Evolutionary conservation across 208 protist species (phyloP), one percentile per base, ranked within the genome.

Genomic region (Leishmania arabica): DNA sequence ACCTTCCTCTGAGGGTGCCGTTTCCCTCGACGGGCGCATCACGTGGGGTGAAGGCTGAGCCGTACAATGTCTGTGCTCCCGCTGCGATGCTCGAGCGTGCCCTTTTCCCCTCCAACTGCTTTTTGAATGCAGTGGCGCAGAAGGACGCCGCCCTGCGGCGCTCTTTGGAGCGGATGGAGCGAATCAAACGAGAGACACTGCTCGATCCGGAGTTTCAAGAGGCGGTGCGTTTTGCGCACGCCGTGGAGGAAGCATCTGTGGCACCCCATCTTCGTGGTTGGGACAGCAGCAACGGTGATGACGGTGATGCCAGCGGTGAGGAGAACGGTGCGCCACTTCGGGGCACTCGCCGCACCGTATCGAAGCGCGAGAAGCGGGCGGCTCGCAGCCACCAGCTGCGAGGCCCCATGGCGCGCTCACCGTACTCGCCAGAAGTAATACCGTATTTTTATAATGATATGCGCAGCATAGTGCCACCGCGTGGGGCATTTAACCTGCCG

Each of bases 181-280:
- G 90, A 19, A 94, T 97, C 68, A 95, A 95, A 65, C 92, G 94
- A 11, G 85, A 83, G 42, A 73, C 92, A 1, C 78, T 97, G 31
- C 81, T 97, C 24, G 94, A 95, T 72, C 88, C 88, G 3, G 68
- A 87, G 9, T 97, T 97, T 83, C 94, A 97, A 76, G 89, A 87
- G 31, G 94, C 92, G 17, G 83, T 95, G 58, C 78, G 85, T 45
- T 81, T 90, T 24, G 90, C 91, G 3, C 90, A 95, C 75, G 58
- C 73, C 3, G 78, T 91, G 60, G 91, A 95, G 58, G 91, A 90
- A 68, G 54, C 82, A 1, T 89, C 88, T 21, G 83, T 91, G 5
- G 81, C 82, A 11, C 68, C 79, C 24, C 81, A 91, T 78, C 56
- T 90, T n/a, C 77, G 88, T 24, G 87, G 71, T 11, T n/a, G 45